phyloP scores from a whole-genome alignment of 495 filamentous ascomycete genomes.

The Chaetomium cochliodes region DNA sequence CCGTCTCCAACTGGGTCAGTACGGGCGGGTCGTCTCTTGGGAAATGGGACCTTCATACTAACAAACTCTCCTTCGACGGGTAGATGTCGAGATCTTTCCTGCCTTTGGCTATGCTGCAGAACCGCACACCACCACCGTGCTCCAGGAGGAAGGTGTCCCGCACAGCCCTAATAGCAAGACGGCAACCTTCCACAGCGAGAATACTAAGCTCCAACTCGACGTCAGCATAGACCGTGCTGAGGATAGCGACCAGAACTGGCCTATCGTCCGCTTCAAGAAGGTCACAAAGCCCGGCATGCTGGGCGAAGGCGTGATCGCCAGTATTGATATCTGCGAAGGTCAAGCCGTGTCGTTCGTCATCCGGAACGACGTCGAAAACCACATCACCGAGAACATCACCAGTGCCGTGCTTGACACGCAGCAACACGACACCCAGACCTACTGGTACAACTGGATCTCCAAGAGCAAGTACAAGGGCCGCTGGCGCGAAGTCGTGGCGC shows the following conservation, averaged over 20 bases:
- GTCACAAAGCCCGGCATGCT: slow-evolving; percentile 51
- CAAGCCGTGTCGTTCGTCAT: slow-evolving; percentile 67
- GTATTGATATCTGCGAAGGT: slow-evolving; percentile 57
- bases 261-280: slow-evolving; percentile 52
- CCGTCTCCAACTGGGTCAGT: slow-evolving; percentile 51
- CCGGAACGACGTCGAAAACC: slow-evolving; percentile 54
- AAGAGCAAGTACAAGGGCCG: slow-evolving; percentile 67
- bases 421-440: slow-evolving; percentile 64
- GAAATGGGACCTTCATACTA: not conserved
- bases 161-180: slow-evolving; percentile 53
- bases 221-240: slow-evolving; percentile 61
- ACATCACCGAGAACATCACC: slow-evolving; percentile 54
- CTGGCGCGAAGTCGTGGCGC: slow-evolving; percentile 65
- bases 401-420: slow-evolving; percentile 53
- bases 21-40: not conserved
- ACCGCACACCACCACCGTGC: slow-evolving; percentile 53
- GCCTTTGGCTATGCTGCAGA: slow-evolving; percentile 67
- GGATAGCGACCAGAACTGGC: slow-evolving; percentile 45
- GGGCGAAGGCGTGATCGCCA: slow-evolving; percentile 60
- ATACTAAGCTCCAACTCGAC: slow-evolving; percentile 60
- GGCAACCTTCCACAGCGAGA: slow-evolving; percentile 58
- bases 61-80: not conserved
- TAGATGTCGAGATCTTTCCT: slow-evolving; percentile 64
- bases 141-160: slow-evolving; percentile 39
- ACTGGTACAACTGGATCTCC: slow-evolving; percentile 69